phyloP scores from a whole-genome alignment of 768 basidiomycete genomes.

The Chalciporus chontae region DNA sequence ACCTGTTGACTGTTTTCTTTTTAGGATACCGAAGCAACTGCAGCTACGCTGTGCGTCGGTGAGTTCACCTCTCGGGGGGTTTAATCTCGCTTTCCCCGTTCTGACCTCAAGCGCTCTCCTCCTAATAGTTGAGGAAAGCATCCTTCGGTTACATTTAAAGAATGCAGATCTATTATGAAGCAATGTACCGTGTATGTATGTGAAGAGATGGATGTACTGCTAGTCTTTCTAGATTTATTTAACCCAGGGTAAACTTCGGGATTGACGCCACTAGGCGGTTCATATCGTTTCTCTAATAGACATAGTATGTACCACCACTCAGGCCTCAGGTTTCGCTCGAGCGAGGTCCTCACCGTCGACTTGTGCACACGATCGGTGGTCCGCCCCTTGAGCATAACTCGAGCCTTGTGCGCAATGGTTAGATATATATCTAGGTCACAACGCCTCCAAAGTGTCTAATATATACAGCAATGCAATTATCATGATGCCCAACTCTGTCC shows the following conservation, averaged over 20 bases:
- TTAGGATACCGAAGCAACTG: slow-evolving; percentile 75
- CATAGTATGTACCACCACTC: neutral
- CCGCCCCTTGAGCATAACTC: neutral
- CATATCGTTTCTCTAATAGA: neutral
- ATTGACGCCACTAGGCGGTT: neutral
- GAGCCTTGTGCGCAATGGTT: neutral
- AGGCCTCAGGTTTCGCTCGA: too few species aligned
- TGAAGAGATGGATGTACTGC: slow-evolving; percentile 1
- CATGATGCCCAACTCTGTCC: slow-evolving; percentile 9
- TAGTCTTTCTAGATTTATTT: neutral
- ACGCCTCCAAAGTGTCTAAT: neutral
- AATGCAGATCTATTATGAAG: slow-evolving; percentile 64
- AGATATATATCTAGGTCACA: neutral
- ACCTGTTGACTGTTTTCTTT: slow-evolving; percentile 9
- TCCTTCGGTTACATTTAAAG: slow-evolving; percentile 66
- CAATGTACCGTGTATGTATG: neutral
- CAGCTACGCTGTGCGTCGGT: slow-evolving; percentile 67
- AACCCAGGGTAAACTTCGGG: neutral
- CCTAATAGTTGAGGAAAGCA: slow-evolving; percentile 62
- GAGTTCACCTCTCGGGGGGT: slow-evolving; percentile 21
- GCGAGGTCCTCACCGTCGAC: neutral
- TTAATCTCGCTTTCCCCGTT: slow-evolving; percentile 1
- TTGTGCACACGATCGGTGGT: neutral
- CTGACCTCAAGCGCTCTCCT: neutral
- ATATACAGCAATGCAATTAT: neutral